These are phyloP conservation scores for Coniochaeta hoffmannii DNA, from an alignment of 2,329 filamentous ascomycete genomes.

Conservation along the genomic window DNA sequence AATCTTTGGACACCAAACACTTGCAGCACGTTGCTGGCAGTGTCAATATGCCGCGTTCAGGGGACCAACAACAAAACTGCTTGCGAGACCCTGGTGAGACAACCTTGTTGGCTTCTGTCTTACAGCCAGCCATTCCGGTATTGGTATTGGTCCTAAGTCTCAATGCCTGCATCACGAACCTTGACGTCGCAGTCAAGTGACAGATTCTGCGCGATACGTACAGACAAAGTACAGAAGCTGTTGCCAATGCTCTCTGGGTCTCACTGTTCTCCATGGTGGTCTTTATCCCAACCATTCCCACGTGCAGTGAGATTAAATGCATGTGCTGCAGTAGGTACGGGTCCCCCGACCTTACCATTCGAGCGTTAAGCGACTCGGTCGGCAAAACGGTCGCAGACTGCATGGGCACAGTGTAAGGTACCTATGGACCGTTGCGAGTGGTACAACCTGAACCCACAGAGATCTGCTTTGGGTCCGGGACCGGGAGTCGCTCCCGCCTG, in stretches of 20 bases:
- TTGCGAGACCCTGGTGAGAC: neutral
- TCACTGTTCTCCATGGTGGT: neutral
- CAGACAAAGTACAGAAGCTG: too few species aligned
- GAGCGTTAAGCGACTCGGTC: too few species aligned
- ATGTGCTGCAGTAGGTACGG: too few species aligned
- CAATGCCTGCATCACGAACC: neutral
- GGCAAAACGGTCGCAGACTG: neutral
- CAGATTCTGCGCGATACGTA: neutral
- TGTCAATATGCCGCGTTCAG: neutral
- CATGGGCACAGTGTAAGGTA: too few species aligned
- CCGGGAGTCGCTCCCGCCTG: neutral
- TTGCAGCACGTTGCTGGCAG: neutral
- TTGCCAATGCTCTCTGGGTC: too few species aligned
- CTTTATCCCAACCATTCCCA: too few species aligned
- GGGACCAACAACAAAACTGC: neutral
- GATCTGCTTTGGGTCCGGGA: neutral
- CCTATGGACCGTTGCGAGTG: neutral
- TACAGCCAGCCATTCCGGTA: neutral
- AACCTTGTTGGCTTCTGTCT: neutral
- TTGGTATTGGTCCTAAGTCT: neutral
- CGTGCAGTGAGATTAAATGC: too few species aligned
- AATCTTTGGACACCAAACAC: neutral
- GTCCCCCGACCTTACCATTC: too few species aligned
- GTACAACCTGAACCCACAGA: neutral
- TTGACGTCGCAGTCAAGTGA: neutral